Conservation (phyloP, 129 eudicot species). For the Gnaphalium uliginosum region DNA sequence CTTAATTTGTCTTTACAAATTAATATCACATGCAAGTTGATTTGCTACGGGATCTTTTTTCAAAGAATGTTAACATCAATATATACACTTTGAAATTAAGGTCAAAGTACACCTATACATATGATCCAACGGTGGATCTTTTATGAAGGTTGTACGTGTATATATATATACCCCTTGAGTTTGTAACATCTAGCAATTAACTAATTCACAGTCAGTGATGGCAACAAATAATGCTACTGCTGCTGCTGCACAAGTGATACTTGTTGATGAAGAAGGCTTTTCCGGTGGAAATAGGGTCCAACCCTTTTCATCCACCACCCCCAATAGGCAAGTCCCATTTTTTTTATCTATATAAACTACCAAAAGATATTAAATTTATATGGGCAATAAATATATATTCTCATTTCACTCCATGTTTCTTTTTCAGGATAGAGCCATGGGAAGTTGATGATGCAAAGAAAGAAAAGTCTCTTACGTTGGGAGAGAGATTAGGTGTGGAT, state of each 20-base stretch:
- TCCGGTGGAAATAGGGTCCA: conserved; percentile 45
- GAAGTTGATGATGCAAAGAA: conserved; percentile 42
- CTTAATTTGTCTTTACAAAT: no score
- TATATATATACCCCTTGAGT: conserved; percentile 27
- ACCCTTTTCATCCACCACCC: conserved; percentile 45
- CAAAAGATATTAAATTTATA: background rate
- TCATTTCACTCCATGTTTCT: conserved; percentile 5
- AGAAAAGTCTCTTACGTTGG: conserved; percentile 34
- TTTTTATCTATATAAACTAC: background rate
- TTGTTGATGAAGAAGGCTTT: conserved; percentile 48
- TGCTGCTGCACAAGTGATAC: conserved; percentile 28
- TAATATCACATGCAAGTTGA: no score
- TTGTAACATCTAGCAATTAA: conserved; percentile 1
- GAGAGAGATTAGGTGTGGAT: conserved; percentile 60
- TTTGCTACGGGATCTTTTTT: no score
- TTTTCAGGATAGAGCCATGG: conserved; percentile 44
- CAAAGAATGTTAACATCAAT: no score
- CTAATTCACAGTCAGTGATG: conserved; percentile 39
- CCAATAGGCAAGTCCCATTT: conserved; percentile 38
- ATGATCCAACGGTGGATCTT: conserved; percentile 29
- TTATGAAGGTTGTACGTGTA: conserved; percentile 5
- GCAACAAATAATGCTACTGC: conserved; percentile 35
- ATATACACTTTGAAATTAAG: background rate
- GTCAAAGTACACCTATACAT: conserved; percentile 7
- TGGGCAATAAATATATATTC: background rate